Base-by-base conservation (phyloP, 345 rosid species). In the Salix udensis region DNA sequence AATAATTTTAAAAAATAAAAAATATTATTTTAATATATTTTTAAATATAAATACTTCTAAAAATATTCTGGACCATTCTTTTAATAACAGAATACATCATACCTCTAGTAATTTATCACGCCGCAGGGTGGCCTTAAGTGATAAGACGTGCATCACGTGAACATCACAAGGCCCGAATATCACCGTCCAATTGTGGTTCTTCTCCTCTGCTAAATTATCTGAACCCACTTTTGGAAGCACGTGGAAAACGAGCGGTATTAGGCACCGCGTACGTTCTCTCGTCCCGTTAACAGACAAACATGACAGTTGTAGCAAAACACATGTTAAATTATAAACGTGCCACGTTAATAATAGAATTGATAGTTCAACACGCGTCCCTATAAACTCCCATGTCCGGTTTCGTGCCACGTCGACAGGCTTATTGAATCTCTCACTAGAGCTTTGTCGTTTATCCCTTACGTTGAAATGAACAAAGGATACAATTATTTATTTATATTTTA, bases 201-300 rank as follows among this genome's bases (percentile, higher is more conserved):
- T 7, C 21, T 44, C 11, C 23, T 9, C 16, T 1, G 3, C 39
- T 28, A n/a, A 67, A 53, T 70, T 71, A 62, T 77, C 31, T 50
- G 77, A 48, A 36, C 30, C 46, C 42, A 18, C 18, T 44, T 68
- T 48, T 31, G 10, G 70, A 55, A 37, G 77, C 87, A 85, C 87
- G 87, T 84, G 81, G 34, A 70, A 83, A 79, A 84, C 71, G 77
- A 73, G 80, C 73, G 46, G 23, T 31, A 81, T 58, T 19, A 66
- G 64, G 71, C 55, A 52, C 68, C 69, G 83, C 60, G 75, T 28
- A 28, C 1, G 26, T 10, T 40, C 44, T 40, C 44, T 40, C 44
- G 44, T 11, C 60, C 50, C 13, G 0, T 40, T 13, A 71, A 50
- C 58, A 19, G 81, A 85, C 86, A 83, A 81, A 76, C 28, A 46